A percentile compares a stretch with the other conserved stretches of the same genome.
These are phyloP conservation scores for Hysterangium stoloniferum DNA, from an alignment of 768 basidiomycete species.

Conservation along the genomic window DNA sequence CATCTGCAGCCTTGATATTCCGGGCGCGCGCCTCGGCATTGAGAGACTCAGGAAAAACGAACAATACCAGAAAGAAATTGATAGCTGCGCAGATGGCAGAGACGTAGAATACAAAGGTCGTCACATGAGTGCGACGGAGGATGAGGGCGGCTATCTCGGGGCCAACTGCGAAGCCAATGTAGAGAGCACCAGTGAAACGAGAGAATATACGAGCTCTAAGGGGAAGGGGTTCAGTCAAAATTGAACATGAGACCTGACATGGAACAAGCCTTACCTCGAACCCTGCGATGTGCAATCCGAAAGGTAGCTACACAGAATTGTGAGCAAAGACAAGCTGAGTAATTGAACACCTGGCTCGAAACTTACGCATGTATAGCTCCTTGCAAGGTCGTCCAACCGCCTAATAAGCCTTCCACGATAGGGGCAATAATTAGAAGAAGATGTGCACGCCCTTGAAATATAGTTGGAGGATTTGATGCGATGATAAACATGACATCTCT, in stretches of 20 bases:
- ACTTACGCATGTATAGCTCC: conserved; percentile 50
- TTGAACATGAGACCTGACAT: neutral
- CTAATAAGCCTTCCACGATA: conserved; percentile 69
- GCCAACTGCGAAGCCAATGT: conserved; percentile 69
- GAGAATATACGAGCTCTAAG: conserved; percentile 38
- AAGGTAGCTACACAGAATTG: conserved; percentile 32
- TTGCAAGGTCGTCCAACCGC: conserved; percentile 64
- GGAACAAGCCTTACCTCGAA: conserved; percentile 32
- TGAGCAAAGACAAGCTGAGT: conserved; percentile 17
- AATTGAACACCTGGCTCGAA: conserved; percentile 20
- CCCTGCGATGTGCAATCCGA: conserved; percentile 79
- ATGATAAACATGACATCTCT: conserved; percentile 78
- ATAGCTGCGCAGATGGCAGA: conserved; percentile 36
- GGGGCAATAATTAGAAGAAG: conserved; percentile 72
- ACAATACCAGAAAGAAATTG: conserved; percentile 50
- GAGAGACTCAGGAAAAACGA: conserved; percentile 47
- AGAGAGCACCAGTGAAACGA: conserved; percentile 69
- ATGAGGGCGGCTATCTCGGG: conserved; percentile 58
- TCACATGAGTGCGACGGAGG: conserved; percentile 38
- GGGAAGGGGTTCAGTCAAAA: neutral
- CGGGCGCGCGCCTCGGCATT: conserved; percentile 30
- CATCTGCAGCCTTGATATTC: conserved; percentile 10
- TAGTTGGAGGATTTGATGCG: conserved; percentile 59
- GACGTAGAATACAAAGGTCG: conserved; percentile 48
- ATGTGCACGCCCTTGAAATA: conserved; percentile 58